Percentiles rank a stretch among this genome's conserved stretches.
phyloP scores from a whole-genome alignment of 805 yeast species.

The Wickerhamomyces ciferrii region DNA sequence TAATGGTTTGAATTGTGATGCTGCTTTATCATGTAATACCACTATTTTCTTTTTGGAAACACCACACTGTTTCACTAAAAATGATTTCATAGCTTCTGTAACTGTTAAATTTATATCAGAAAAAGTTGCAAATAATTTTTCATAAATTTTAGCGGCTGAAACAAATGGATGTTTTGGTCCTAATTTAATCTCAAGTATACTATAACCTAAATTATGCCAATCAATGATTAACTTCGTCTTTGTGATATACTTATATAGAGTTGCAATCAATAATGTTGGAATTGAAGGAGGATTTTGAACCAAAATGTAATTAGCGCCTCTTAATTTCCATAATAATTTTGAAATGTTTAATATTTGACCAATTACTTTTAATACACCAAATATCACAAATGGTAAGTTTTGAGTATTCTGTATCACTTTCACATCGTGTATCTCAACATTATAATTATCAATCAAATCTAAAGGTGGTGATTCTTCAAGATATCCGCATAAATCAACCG shows the following conservation, averaged over 20 bases:
- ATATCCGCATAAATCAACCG: slow-evolving; percentile 85
- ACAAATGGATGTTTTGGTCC: slow-evolving; percentile 54
- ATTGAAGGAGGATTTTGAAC: slow-evolving; percentile 92
- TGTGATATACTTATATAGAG: slow-evolving; percentile 46
- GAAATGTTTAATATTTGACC: slow-evolving; percentile 47
- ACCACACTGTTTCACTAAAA: slow-evolving; percentile 50
- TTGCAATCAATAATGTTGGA: slow-evolving; percentile 67
- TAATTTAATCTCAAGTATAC: slow-evolving; percentile 68
- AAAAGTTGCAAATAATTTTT: slow-evolving; percentile 50
- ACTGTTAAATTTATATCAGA: slow-evolving; percentile 80
- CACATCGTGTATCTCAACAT: slow-evolving; percentile 47
- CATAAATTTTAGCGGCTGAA: slow-evolving; percentile 54
- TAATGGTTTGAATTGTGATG: slow-evolving; percentile 56
- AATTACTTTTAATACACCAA: slow-evolving; percentile 54
- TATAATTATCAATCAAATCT: slow-evolving; percentile 43
- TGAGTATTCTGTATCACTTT: slow-evolving; percentile 31
- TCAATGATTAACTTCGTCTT: slow-evolving; percentile 71
- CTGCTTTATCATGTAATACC: slow-evolving; percentile 86
- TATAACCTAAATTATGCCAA: slow-evolving; percentile 94
- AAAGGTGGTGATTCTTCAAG: slow-evolving; percentile 49
- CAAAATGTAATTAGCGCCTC: slow-evolving; percentile 64
- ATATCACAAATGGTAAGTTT: slow-evolving; percentile 46
- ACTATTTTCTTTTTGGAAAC: slow-evolving; percentile 42
- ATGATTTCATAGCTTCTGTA: slow-evolving; percentile 64
- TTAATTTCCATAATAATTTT: slow-evolving; percentile 41